phyloP scores from a whole-genome alignment of 2,329 filamentous ascomycete genomes.

The Apiospora aurea region DNA sequence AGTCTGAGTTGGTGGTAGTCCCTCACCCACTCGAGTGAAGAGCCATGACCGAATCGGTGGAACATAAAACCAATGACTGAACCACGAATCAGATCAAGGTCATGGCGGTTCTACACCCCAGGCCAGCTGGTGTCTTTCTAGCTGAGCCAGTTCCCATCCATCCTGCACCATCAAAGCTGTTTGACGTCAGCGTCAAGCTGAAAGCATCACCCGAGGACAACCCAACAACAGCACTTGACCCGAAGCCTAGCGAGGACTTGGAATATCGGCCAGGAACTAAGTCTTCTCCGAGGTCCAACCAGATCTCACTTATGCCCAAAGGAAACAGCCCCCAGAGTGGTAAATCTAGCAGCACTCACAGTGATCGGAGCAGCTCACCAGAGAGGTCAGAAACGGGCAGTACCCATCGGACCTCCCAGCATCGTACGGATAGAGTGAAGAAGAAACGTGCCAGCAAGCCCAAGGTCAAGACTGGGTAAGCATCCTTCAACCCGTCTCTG shows the following conservation, averaged over 20 bases:
- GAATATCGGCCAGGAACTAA: not conserved
- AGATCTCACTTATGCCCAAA: not conserved
- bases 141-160: slow-evolving; percentile 16
- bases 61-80: not conserved
- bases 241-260: not conserved
- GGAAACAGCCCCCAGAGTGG: not conserved
- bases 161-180: not conserved
- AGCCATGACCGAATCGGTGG: not conserved
- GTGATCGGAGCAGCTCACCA: slow-evolving; percentile 23
- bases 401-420: not conserved
- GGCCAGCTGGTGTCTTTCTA: not conserved
- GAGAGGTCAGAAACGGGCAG: slow-evolving; percentile 1
- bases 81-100: not conserved
- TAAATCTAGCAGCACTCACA: slow-evolving; percentile 21
- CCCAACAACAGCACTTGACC: not conserved
- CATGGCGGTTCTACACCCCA: slow-evolving; percentile 1
- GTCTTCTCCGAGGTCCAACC: not conserved
- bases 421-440: slow-evolving; percentile 22
- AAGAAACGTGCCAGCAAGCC: slow-evolving; percentile 38
- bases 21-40: not conserved
- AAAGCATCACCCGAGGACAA: not conserved
- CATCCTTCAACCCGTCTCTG: not conserved
- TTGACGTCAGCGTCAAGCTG: slow-evolving; percentile 9
- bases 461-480: slow-evolving; percentile 38
- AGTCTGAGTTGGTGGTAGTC: not conserved